Base-by-base conservation (phyloP, 352 stramenopile species). In the Globisporangium nagaii region DNA sequence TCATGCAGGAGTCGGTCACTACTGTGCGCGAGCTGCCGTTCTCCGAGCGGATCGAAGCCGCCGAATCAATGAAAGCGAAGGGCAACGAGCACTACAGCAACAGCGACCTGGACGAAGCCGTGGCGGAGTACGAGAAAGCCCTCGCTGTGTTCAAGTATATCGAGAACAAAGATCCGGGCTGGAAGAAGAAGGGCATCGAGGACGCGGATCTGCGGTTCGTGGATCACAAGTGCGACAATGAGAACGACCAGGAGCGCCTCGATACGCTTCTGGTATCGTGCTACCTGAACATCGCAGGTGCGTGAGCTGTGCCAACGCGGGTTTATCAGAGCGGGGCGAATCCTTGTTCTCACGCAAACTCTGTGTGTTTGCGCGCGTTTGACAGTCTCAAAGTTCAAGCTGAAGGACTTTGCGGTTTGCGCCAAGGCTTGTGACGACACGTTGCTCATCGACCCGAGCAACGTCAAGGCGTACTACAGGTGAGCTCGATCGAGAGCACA, bases 151-250 rank as follows among this genome's bases (percentile, higher is more conserved):
- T 94, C 60, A 91, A 88, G 61, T 92, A 77, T 36, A 65, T 84
- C 12, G 75, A 90, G 43, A 92, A 92, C 56, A 88, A 67, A 44
- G 82, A 92, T 49, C 70, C 73, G 0, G 79, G 75, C 24, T 94
- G 84, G 84, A 92, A 92, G 63, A 92, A 90, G 52, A 92, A 94
- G 25, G 84, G 84, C 1, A 94, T 94, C 54, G 79, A 90, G 52
- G 84, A 92, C 67, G 70, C 56, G 8, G 84, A 94, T 34, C 84
- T 94, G 51, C 50, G 62, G 3, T 53, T 88, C 1, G 56, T 70
- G 6, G 76, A 90, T 34, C 78, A 75, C 61, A 77, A 65, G 48
- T 83, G 73, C 28, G 69, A 79, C n/a, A 47, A 75, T 20, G 30
- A 25, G 5, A 31, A 66, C 11, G 71, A 88, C 32, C 75, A 87